Evolutionary conservation across 164 flowering plant species (phyloP), one percentile per base, ranked within the genome.

Genomic region (Dillenia turbinata): DNA sequence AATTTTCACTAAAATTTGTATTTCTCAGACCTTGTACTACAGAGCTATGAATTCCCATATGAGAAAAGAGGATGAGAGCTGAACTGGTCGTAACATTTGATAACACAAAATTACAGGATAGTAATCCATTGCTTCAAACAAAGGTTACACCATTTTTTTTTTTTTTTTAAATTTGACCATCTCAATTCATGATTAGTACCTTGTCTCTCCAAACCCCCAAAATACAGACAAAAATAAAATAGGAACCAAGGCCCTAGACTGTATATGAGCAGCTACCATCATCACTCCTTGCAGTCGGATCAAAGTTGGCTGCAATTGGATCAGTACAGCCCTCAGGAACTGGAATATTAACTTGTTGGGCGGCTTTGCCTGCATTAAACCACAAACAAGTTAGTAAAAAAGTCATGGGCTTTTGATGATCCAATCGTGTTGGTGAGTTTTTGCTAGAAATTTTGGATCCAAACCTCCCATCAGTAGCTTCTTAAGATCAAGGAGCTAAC

Each of bases 281-380:
- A 51, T 78, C 82, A 59, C 77, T 75, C 61, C 82, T 66, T 11
- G 77, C 82, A 5, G 82, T 78, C 40, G 79, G 79, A 60, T 78
- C 77, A 13, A 13, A 77, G 55, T 75, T 75, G 8, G 13, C 56
- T 9, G 79, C 79, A 50, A 45, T 14, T 12, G 72, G 72, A 53
- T 70, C 74, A 0, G 79, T 66, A 51, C 73, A 70, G 13, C 69
- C 69, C 40, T 65, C 66, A 1, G 73, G 69, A 22, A 70, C 69
- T 0, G 73, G 69, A 61, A 70, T 43, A 47, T n/a, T 9, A 14
- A 65, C 65, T 56, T 65, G 66, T 17, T 65, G 69, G 54, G 69
- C 69, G 15, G 73, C 66, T 47, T 70, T 9, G 22, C 73, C 73
- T 65, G 53, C 57, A 61, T 11, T 1, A 54, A 54, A 11, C 44